Evolutionary conservation across 1,284 basidiomycete species (phyloP).

Genomic region (Sporisorium graminicola): DNA sequence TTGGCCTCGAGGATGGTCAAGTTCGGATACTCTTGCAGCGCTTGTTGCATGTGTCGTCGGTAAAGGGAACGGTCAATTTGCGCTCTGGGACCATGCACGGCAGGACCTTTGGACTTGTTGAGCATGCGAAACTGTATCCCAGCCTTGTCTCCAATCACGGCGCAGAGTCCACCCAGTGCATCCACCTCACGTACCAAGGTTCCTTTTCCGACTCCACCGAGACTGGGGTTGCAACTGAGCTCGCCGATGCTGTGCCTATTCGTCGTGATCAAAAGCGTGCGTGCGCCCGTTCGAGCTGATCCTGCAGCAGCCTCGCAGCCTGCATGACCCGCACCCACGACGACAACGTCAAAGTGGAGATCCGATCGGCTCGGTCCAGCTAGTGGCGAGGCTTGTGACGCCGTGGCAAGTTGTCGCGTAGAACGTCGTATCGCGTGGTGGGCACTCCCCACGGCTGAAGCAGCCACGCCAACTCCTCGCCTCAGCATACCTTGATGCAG

Average conservation of each 20-base stretch:
- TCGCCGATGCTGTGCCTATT: constrained; percentile 84
- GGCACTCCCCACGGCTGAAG: background rate
- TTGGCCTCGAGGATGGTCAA: constrained; percentile 80
- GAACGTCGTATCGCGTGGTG: constrained; percentile 2
- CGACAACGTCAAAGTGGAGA: constrained; percentile 75
- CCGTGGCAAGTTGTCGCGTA: constrained; percentile 18
- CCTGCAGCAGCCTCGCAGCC: constrained; percentile 90
- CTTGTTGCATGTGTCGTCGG: constrained; percentile 82
- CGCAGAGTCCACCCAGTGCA: constrained; percentile 85
- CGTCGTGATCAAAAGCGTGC: constrained; percentile 84
- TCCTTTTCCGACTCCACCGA: constrained; percentile 82
- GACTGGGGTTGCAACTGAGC: constrained; percentile 84
- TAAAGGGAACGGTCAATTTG: constrained; percentile 88
- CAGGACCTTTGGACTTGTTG: constrained; percentile 86
- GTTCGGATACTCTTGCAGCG: constrained; percentile 77
- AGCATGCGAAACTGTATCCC: constrained; percentile 88
- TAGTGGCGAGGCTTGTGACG: constrained; percentile 5
- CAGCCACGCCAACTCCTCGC: background rate
- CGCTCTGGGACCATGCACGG: constrained; percentile 88
- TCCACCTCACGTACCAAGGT: constrained; percentile 88
- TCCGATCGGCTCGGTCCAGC: constrained; percentile 22
- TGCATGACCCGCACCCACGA: constrained; percentile 92
- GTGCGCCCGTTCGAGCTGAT: constrained; percentile 82
- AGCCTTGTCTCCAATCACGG: constrained; percentile 81
- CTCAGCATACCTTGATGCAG: background rate